Conservation (phyloP, 129 eudicot species). For the Solidago caesia region DNA sequence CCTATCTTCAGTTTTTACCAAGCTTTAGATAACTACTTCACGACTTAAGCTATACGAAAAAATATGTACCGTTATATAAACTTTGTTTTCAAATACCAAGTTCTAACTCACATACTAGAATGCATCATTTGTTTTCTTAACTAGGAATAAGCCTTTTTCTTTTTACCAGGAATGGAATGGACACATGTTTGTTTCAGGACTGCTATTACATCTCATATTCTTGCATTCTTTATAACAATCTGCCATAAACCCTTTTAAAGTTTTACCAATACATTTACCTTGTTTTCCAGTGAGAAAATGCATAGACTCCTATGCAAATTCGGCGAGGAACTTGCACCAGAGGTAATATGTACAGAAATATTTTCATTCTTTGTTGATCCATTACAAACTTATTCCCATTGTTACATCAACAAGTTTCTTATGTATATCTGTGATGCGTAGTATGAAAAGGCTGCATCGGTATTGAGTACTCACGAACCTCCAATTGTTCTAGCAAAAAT, state of each 20-base stretch:
- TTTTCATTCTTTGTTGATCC: neutral
- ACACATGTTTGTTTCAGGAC: neutral
- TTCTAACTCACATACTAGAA: neutral
- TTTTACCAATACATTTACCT: neutral
- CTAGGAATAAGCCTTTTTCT: neutral
- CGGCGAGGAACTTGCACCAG: conserved; percentile 62
- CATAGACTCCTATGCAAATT: neutral
- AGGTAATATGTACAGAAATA: conserved; percentile 36
- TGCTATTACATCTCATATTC: neutral
- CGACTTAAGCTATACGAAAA: neutral
- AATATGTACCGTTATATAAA: neutral
- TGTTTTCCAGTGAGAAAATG: neutral
- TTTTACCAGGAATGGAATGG: neutral
- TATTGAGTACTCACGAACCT: conserved; percentile 59
- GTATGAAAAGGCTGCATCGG: conserved; percentile 68
- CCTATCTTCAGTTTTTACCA: too few relatives aligned
- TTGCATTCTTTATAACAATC: neutral
- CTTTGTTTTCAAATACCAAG: neutral
- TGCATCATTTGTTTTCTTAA: neutral
- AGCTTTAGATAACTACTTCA: neutral
- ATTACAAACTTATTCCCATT: neutral
- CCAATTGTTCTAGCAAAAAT: conserved; percentile 62
- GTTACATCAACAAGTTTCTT: neutral
- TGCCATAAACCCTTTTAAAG: neutral
- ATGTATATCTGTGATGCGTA: conserved; percentile 10